These are phyloP conservation scores for Russula earlei DNA, from an alignment of 768 basidiomycete genomes.

Conservation along the genomic window DNA sequence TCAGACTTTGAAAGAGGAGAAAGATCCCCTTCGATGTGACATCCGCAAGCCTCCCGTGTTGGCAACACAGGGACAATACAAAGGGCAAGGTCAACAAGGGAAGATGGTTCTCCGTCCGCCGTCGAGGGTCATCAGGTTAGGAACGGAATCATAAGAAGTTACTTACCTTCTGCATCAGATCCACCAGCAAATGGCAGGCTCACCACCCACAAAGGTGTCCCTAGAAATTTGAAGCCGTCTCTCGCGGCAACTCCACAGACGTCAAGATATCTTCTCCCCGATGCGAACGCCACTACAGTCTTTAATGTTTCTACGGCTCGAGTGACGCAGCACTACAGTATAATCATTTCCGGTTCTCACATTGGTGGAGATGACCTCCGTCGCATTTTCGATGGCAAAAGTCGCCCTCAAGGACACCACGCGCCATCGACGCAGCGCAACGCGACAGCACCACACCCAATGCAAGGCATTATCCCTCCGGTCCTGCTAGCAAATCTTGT, in stretches of 20 bases:
- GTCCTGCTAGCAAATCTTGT: not conserved
- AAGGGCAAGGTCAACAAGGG: not conserved
- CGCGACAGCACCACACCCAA: not conserved
- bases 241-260: not conserved
- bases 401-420: not conserved
- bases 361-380: not conserved
- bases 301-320: not conserved
- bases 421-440: not conserved
- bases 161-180: not conserved
- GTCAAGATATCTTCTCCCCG: not conserved
- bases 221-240: not conserved
- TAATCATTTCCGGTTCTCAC: not conserved
- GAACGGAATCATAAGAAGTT: not conserved
- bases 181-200: not conserved
- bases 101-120: not conserved
- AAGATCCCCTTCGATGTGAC: not conserved
- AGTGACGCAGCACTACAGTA: not conserved
- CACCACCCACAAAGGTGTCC: not conserved
- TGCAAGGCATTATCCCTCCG: not conserved
- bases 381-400: not conserved
- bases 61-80: constrained; percentile 8
- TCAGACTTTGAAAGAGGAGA: not conserved
- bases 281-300: not conserved
- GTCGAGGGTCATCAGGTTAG: not conserved
- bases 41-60: not conserved